A percentile compares a stretch with the other conserved stretches of the same genome.
These are phyloP conservation scores for Scheffersomyces illinoinensis DNA, from an alignment of 1,139 yeast species.

Conservation along the genomic window DNA sequence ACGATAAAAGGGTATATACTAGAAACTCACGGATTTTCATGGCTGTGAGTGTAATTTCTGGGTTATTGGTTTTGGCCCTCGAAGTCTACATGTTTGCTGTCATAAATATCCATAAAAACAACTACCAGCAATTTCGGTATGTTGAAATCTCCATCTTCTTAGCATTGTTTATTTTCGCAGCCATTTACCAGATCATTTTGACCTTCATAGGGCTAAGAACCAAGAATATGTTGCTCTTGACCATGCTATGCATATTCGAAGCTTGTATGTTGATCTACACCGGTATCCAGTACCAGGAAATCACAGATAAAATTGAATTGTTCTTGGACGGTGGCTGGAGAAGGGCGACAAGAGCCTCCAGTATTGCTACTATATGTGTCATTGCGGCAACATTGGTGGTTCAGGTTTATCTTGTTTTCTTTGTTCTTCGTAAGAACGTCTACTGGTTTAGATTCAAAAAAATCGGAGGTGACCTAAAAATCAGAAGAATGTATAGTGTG, in stretches of 20 bases:
- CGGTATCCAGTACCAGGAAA: constrained; percentile 51
- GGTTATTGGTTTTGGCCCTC: constrained; percentile 27
- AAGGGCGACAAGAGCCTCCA: constrained; percentile 34
- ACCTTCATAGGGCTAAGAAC: constrained; percentile 44
- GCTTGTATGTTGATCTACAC: constrained; percentile 53
- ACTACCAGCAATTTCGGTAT: constrained; percentile 16
- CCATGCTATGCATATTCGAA: constrained; percentile 46
- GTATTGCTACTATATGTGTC: constrained; percentile 49
- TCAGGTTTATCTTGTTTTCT: constrained; percentile 33
- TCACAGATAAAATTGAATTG: constrained; percentile 25
- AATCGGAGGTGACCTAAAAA: constrained; percentile 50
- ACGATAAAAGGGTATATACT: constrained; percentile 8
- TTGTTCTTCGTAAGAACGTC: constrained; percentile 41
- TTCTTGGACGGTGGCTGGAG: constrained; percentile 24
- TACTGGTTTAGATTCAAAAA: constrained; percentile 53
- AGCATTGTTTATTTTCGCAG: constrained; percentile 31
- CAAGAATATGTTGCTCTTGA: constrained; percentile 42
- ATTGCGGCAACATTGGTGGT: constrained; percentile 40
- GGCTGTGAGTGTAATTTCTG: constrained; percentile 29
- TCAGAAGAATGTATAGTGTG: constrained; percentile 39
- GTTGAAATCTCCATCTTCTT: constrained; percentile 20
- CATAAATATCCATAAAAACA: constrained; percentile 29
- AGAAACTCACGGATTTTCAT: constrained; percentile 23
- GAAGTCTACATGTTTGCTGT: constrained; percentile 38
- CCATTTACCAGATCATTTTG: constrained; percentile 29